Base-by-base conservation (phyloP, 73 alveolate genomes). In the Paraurostyla sp. region DNA sequence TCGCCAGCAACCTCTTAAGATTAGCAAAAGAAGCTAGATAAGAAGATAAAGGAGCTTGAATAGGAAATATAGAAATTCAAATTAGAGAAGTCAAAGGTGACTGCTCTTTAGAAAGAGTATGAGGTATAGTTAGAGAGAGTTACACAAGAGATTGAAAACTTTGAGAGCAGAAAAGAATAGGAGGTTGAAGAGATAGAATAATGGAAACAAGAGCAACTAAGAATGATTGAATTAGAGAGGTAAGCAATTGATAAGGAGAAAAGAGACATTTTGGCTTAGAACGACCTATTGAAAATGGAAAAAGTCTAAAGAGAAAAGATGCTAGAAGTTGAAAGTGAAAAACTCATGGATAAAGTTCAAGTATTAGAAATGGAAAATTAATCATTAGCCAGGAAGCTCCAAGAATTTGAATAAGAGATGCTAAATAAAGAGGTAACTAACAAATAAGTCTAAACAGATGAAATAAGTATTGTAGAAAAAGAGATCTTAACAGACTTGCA, bases 121-220 rank as follows among this genome's bases (percentile, higher is more conserved):
- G 86, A 73, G 29, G 86, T 45, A 16, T 48, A 73, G 32, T 27
- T 73, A 0, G 86, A 73, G 52, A 73, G 86, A 73, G 71, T 73
- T 6, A 73, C 65, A 2, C 11, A 56, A 73, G 71, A 73, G 51
- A 49, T 73, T 27, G 86, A 73, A 48, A 71, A 73, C 29, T 73
- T 73, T 43, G 86, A 73, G 27, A 48, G 18, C 20, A 22, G 86
- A 9, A 73, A 73, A 45, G 86, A 73, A 73, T 35, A 32, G 4
- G 86, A 73, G 36, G 71, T 73, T 7, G 65, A 73, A 36, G 86
- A 73, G 33, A 42, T 73, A 0, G 16, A 49, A 29, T 1, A 22
- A 45, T 73, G 86, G 86, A 43, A 49, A 25, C 51, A 73, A 3
- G 86, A 73, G 38, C 27, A 73, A 36, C 6, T 48, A 13, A 73